Conservation (phyloP, 768 basidiomycete genomes). For the Sarcodon aspratus region DNA sequence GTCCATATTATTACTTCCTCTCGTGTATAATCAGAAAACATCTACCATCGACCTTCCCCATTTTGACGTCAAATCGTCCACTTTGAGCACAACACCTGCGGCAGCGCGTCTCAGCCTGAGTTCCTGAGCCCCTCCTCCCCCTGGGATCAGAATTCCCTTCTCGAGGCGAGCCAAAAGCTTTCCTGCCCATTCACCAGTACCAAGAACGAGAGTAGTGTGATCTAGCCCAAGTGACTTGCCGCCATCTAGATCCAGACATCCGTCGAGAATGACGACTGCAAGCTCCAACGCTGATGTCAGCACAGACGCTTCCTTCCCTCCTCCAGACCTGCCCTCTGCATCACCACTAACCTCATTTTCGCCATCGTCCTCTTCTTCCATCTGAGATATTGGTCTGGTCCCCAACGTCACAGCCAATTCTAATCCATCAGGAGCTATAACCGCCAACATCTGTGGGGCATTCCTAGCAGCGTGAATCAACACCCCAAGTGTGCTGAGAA, state of each 20-base stretch:
- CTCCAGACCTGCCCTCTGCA: slow-evolving; percentile 6
- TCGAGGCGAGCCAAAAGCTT: slow-evolving; percentile 56
- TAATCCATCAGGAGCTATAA: slow-evolving; percentile 73
- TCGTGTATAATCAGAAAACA: slow-evolving; percentile 6
- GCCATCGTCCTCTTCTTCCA: slow-evolving; percentile 20
- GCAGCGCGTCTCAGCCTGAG: slow-evolving; percentile 53
- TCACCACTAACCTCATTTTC: slow-evolving; percentile 5
- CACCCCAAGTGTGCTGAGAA: slow-evolving; percentile 65
- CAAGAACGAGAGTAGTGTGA: slow-evolving; percentile 58
- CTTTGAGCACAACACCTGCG: slow-evolving; percentile 73
- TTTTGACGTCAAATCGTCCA: slow-evolving; percentile 56
- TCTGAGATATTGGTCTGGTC: slow-evolving; percentile 43
- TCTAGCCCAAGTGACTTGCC: slow-evolving; percentile 70
- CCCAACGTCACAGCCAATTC: slow-evolving; percentile 80
- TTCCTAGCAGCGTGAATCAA: slow-evolving; percentile 77
- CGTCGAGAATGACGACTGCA: slow-evolving; percentile 65
- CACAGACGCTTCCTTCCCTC: slow-evolving; percentile 58
- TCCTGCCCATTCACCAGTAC: slow-evolving; percentile 72
- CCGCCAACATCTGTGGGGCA: slow-evolving; percentile 67
- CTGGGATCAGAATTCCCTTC: slow-evolving; percentile 45
- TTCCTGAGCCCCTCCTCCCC: slow-evolving; percentile 58
- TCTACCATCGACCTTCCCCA: slow-evolving; percentile 61
- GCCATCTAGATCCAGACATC: slow-evolving; percentile 61
- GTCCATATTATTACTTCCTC: too few relatives aligned
- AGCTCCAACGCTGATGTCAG: slow-evolving; percentile 71